Evolutionary conservation across 495 filamentous ascomycete genomes (phyloP).

Genomic region (Penicillium turbatum): DNA sequence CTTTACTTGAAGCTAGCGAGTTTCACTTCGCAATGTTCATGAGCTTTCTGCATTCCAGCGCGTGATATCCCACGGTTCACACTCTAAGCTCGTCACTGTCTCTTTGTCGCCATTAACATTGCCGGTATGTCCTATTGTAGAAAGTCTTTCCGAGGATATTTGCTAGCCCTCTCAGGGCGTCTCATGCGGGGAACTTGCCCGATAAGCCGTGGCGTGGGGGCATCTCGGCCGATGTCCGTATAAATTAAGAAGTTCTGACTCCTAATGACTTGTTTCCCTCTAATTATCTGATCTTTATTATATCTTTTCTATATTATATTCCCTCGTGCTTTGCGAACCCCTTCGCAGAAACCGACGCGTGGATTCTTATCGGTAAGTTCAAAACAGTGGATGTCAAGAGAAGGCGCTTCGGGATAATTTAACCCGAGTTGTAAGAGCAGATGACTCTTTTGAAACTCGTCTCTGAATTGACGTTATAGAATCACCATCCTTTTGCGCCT

Average conservation of each 20-base stretch:
- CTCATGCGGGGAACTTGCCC: constrained; percentile 18
- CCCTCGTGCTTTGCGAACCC: neutral
- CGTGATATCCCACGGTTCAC: neutral
- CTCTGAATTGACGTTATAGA: neutral
- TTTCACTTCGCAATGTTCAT: neutral
- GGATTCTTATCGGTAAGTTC: neutral
- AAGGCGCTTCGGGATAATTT: constrained; percentile 4
- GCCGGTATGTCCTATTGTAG: neutral
- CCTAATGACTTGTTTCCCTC: neutral
- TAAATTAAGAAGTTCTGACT: constrained; percentile 6
- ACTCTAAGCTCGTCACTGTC: neutral
- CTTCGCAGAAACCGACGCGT: neutral
- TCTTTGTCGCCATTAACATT: neutral
- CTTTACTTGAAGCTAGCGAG: neutral
- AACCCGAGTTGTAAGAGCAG: neutral
- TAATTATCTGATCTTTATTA: neutral
- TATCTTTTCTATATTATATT: neutral
- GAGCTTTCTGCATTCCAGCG: neutral
- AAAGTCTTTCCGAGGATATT: neutral
- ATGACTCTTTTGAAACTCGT: neutral
- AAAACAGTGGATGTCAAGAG: neutral
- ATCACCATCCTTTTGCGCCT: neutral
- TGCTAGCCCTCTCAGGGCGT: neutral
- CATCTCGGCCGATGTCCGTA: constrained; percentile 15
- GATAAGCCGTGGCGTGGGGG: constrained; percentile 17